A percentile compares a stretch with the other conserved stretches of the same genome.
Evolutionary conservation across 225 moss, liverwort and hornwort species (phyloP).

Genomic region (Physcomitrium patens): DNA sequence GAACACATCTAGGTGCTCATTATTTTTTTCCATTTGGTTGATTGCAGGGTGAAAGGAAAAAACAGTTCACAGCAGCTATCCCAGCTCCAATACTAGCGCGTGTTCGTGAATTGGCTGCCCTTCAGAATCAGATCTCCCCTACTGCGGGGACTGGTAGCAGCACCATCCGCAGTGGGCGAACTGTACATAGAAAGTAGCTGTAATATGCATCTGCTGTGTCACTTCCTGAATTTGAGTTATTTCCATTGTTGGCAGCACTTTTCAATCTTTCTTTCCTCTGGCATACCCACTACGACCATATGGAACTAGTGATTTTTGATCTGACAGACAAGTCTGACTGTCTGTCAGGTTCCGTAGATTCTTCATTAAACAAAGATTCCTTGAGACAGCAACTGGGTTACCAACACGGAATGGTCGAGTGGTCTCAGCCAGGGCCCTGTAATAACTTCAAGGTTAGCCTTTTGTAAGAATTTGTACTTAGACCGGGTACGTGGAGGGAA

Average conservation of each 20-base stretch:
- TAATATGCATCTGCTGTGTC: constrained; percentile 23
- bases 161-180: constrained; percentile 91
- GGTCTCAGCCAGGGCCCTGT: constrained; percentile 24
- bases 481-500: constrained; percentile 44
- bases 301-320: constrained; percentile 19
- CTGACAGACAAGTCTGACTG: not conserved
- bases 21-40: constrained; percentile 11
- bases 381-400: constrained; percentile 25
- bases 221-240: constrained; percentile 33
- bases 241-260: constrained; percentile 40
- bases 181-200: constrained; percentile 82
- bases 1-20: not conserved
- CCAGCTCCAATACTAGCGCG: constrained; percentile 84
- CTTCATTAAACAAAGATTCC: not conserved
- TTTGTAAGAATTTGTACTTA: constrained; percentile 48
- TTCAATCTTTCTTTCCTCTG: constrained; percentile 27
- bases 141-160: constrained; percentile 61
- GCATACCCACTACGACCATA: not conserved
- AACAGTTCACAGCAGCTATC: constrained; percentile 97
- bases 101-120: constrained; percentile 90
- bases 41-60: constrained; percentile 89
- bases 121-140: constrained; percentile 80
- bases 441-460: constrained; percentile 22
- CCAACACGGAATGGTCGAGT: constrained; percentile 20
- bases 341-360: constrained; percentile 22